phyloP scores from a whole-genome alignment of 352 stramenopile species.

The Phytophthora lateralis region DNA sequence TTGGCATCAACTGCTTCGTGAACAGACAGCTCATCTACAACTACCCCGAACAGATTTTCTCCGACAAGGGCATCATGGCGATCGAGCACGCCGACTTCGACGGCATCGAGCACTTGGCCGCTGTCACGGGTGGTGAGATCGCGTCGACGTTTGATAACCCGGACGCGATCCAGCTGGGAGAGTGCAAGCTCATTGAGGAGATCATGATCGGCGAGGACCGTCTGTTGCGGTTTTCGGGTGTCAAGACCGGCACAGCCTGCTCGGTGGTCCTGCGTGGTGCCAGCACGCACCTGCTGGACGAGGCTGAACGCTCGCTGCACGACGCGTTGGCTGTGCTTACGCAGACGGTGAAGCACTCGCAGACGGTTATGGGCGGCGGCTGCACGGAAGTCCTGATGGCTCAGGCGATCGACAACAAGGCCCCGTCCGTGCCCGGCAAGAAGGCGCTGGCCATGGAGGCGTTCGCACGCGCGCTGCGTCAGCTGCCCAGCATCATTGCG shows the following conservation, averaged over 20 bases:
- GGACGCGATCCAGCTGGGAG: slow-evolving; percentile 95
- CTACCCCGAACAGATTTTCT: slow-evolving; percentile 99
- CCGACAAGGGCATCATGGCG: slow-evolving; percentile 97
- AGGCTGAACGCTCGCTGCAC: slow-evolving; percentile 99
- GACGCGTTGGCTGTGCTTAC: slow-evolving; percentile 98
- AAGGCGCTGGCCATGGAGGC: slow-evolving; percentile 98
- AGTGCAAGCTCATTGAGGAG: slow-evolving; percentile 98
- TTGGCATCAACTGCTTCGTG: slow-evolving; percentile 99
- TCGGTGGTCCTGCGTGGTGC: slow-evolving; percentile 95
- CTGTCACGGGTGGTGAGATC: slow-evolving; percentile 96
- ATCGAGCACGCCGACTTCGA: slow-evolving; percentile 99
- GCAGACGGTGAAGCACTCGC: slow-evolving; percentile 97
- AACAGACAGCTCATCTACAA: slow-evolving; percentile 99
- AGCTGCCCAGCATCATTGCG: slow-evolving; percentile 98
- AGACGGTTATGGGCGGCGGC: slow-evolving; percentile 96
- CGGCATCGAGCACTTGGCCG: slow-evolving; percentile 97
- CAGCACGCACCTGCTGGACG: slow-evolving; percentile 96
- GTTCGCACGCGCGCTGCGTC: slow-evolving; percentile 96
- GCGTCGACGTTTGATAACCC: slow-evolving; percentile 98
- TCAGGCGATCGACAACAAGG: slow-evolving; percentile 90
- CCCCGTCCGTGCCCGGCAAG: slow-evolving; percentile 95
- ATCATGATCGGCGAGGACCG: slow-evolving; percentile 99
- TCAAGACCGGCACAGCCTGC: slow-evolving; percentile 95
- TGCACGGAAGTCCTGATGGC: slow-evolving; percentile 98
- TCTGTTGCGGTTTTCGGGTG: slow-evolving; percentile 97